phyloP scores from a whole-genome alignment of 495 filamentous ascomycete genomes.

The Hypomontagnella monticulosa region DNA sequence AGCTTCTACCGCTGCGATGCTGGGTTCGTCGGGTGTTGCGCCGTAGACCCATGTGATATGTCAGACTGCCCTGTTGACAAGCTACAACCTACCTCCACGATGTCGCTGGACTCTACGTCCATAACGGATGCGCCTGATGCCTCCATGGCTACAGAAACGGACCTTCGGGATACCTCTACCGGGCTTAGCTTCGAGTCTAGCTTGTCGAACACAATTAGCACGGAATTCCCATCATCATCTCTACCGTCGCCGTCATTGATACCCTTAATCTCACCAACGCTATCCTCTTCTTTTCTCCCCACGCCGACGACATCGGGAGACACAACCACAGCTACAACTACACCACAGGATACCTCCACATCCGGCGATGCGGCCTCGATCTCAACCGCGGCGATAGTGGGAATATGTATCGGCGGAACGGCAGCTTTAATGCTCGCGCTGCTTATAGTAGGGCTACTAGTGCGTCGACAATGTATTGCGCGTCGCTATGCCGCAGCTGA shows the following conservation, averaged over 20 bases:
- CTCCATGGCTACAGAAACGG: too few relatives aligned
- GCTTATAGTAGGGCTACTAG: conserved; percentile 9
- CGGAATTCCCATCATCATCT: neutral
- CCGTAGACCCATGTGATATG: conserved; percentile 30
- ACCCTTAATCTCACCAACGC: neutral
- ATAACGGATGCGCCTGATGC: neutral
- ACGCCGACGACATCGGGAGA: neutral
- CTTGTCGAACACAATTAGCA: neutral
- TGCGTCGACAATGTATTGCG: conserved; percentile 35
- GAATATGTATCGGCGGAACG: conserved; percentile 36
- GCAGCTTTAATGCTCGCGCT: conserved; percentile 7
- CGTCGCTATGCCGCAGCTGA: conserved; percentile 21
- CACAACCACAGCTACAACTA: neutral
- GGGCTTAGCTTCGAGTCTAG: too few relatives aligned
- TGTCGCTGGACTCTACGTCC: neutral
- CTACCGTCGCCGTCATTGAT: neutral
- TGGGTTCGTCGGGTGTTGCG: conserved; percentile 38
- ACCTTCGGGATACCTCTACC: too few relatives aligned
- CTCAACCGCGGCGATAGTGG: conserved; percentile 16
- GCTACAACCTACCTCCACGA: neutral
- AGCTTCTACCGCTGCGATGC: conserved; percentile 35
- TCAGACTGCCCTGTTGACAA: conserved; percentile 11
- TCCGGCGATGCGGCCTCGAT: neutral
- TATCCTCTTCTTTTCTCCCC: neutral
- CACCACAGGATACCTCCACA: neutral